Conservation (phyloP, 345 rosid species). For the Chamaenerion angustifolium region DNA sequence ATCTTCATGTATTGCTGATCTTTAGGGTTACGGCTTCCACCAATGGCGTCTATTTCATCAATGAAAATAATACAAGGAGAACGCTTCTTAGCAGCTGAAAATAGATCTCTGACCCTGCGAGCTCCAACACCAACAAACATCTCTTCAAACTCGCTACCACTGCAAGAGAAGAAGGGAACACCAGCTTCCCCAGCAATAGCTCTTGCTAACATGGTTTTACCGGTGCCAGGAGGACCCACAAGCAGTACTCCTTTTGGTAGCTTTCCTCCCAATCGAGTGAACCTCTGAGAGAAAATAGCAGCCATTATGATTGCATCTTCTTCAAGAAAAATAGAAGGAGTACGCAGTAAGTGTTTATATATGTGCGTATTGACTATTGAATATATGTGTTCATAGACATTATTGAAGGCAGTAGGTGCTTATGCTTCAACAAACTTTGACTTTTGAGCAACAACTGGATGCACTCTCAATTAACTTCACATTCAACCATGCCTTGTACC, state of each 20-base stretch:
- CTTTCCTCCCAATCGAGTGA: conserved; percentile 95
- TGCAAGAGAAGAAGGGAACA: conserved; percentile 96
- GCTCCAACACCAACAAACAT: conserved; percentile 99
- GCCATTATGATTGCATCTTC: too few species aligned
- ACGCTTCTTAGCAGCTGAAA: conserved; percentile 94
- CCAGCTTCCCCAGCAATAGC: conserved; percentile 99
- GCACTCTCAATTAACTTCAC: too few species aligned
- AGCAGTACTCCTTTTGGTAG: conserved; percentile 97
- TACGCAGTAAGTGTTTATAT: too few species aligned
- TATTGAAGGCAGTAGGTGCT: neutral
- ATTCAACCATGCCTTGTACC: conserved; percentile 16
- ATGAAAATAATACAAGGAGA: conserved; percentile 93
- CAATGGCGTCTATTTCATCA: conserved; percentile 98
- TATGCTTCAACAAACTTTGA: too few species aligned
- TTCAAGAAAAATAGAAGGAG: too few species aligned
- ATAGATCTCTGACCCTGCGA: conserved; percentile 90
- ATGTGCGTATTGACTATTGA: too few species aligned
- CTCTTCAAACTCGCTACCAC: conserved; percentile 99
- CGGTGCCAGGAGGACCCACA: conserved; percentile 97
- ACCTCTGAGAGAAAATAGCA: conserved; percentile 39
- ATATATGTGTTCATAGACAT: too few species aligned
- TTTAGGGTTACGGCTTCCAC: conserved; percentile 85
- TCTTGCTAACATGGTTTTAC: conserved; percentile 96
- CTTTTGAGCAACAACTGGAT: too few species aligned
- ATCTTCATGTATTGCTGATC: conserved; percentile 95